These are phyloP conservation scores for Lasiosphaeria miniovina DNA, from an alignment of 495 filamentous ascomycete genomes.

Conservation along the genomic window DNA sequence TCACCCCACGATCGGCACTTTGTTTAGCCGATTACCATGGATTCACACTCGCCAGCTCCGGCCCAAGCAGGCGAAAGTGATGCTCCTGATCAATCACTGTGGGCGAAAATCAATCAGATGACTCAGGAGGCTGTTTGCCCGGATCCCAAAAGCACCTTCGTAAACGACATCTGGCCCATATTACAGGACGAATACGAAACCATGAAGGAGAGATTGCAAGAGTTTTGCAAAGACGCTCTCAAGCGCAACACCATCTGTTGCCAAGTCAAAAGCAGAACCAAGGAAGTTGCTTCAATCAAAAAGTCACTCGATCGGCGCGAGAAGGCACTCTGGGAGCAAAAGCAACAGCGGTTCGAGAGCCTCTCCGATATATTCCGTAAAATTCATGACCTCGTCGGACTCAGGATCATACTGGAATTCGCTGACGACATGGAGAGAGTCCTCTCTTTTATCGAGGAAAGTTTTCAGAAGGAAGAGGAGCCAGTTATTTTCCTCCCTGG, in stretches of 20 bases:
- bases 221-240: slow-evolving; percentile 10
- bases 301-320: slow-evolving; percentile 6
- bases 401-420: slow-evolving; percentile 12
- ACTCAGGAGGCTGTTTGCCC: slow-evolving; percentile 5
- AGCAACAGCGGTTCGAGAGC: slow-evolving; percentile 8
- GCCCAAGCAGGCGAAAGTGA: slow-evolving; percentile 1
- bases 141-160: slow-evolving; percentile 10
- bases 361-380: slow-evolving; percentile 3
- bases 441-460: slow-evolving; percentile 7
- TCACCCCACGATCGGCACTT: not conserved
- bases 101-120: slow-evolving; percentile 6
- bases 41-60: slow-evolving; percentile 1
- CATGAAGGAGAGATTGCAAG: slow-evolving; percentile 9
- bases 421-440: slow-evolving; percentile 7
- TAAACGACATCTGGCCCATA: slow-evolving; percentile 8
- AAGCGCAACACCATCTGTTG: slow-evolving; percentile 2
- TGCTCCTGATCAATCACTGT: not conserved
- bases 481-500: slow-evolving; percentile 3
- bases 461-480: slow-evolving; percentile 2
- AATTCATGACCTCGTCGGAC: slow-evolving; percentile 12
- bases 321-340: not conserved
- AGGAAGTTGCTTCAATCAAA: slow-evolving; percentile 4
- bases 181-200: slow-evolving; percentile 10
- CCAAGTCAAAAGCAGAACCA: slow-evolving; percentile 9
- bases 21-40: slow-evolving; percentile 1